Conservation (phyloP, 2,329 filamentous ascomycete species). For the Penicillium sp. region DNA sequence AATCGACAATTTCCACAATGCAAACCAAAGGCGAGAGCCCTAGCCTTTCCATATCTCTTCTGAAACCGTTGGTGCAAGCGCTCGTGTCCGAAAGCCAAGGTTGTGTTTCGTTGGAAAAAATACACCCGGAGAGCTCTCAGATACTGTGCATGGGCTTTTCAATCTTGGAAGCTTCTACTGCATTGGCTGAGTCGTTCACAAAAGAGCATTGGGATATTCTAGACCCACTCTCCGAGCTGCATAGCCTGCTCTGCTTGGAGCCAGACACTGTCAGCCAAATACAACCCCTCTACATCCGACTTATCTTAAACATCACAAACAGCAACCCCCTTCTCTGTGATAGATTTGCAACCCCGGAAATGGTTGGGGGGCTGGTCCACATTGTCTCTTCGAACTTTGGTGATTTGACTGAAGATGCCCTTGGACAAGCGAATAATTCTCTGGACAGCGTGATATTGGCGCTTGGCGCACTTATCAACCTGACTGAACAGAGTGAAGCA, state of each 20-base stretch:
- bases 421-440: conserved; percentile 50
- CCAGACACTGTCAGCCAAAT: conserved; percentile 24
- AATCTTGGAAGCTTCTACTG: conserved; percentile 40
- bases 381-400: conserved; percentile 37
- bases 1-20: conserved; percentile 30
- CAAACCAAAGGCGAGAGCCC: conserved; percentile 32
- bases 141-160: conserved; percentile 32
- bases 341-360: conserved; percentile 55
- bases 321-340: conserved; percentile 68
- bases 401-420: conserved; percentile 29
- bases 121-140: conserved; percentile 19
- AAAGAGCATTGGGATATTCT: conserved; percentile 29
- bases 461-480: conserved; percentile 81
- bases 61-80: conserved; percentile 32
- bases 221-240: conserved; percentile 30
- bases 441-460: conserved; percentile 74
- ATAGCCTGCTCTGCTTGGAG: conserved; percentile 40
- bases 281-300: conserved; percentile 55
- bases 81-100: conserved; percentile 19
- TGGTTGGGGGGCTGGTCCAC: conserved; percentile 38
- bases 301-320: conserved; percentile 84
- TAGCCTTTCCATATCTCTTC: conserved; percentile 26
- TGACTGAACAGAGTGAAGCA: conserved; percentile 71
- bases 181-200: conserved; percentile 27
- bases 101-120: neutral